Evolutionary conservation across 2,329 filamentous ascomycete genomes (phyloP).

Genomic region (Aspergillus costaricaensis): DNA sequence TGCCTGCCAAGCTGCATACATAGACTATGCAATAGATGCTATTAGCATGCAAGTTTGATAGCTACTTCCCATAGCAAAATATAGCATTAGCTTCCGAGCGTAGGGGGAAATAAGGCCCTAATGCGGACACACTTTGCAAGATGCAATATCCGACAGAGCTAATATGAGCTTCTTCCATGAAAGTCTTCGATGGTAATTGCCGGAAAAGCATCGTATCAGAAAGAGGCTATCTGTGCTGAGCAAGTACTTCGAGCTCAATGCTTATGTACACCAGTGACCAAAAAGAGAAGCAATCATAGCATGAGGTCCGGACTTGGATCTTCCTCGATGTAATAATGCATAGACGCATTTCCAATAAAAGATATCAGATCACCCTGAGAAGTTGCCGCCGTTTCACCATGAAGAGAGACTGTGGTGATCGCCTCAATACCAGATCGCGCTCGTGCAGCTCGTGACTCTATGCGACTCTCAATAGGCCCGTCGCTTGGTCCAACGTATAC

Average conservation of each 20-base stretch:
- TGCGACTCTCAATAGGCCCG: not conserved
- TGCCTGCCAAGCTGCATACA: not conserved
- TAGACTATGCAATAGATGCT: not conserved
- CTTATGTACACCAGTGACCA: not conserved
- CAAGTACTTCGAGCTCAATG: not conserved
- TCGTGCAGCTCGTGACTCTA: slow-evolving; percentile 1
- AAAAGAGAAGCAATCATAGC: not conserved
- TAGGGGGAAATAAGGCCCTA: not conserved
- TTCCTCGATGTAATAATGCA: slow-evolving; percentile 29
- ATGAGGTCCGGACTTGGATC: slow-evolving; percentile 28
- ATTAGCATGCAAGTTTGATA: not conserved
- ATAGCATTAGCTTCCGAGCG: not conserved
- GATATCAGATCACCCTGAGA: not conserved
- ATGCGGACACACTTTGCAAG: not conserved
- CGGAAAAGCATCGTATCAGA: not conserved
- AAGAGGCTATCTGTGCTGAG: not conserved
- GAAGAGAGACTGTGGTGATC: slow-evolving; percentile 14
- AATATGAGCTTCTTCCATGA: too few species aligned
- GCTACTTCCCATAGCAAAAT: not conserved
- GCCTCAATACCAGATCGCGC: slow-evolving; percentile 11
- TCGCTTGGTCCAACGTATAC: slow-evolving; percentile 32
- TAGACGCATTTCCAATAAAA: slow-evolving; percentile 5
- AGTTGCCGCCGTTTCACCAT: not conserved
- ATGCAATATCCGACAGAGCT: not conserved
- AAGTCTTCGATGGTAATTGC: not conserved